Conservation (phyloP, 129 eudicot genomes). For the Helianthus annuus region HanXRQr2.0-SUNRISE NC_035448.2:140444849-140445348, state of each 20-base stretch:
- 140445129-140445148: too few species aligned
- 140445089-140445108: not conserved
- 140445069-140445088: slow-evolving; percentile 2
- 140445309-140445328: not conserved
- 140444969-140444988: not conserved
- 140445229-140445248: not conserved
- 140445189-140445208: slow-evolving; percentile 12
- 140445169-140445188: not conserved
- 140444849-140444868: not conserved
- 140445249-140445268: not conserved
- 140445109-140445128: not conserved
- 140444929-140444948: not conserved
- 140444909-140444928: not conserved
- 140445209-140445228: not conserved
- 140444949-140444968: not conserved
- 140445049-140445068: not conserved
- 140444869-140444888: too few species aligned
- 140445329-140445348: not conserved
- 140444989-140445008: not conserved
- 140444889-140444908: not conserved
- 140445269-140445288: not conserved
- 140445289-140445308: not conserved
- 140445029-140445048: not conserved
- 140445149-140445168: not conserved
- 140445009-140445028: not conserved